Base-by-base conservation (phyloP, 495 filamentous ascomycete species). In the Cudoniella acicularis region DNA sequence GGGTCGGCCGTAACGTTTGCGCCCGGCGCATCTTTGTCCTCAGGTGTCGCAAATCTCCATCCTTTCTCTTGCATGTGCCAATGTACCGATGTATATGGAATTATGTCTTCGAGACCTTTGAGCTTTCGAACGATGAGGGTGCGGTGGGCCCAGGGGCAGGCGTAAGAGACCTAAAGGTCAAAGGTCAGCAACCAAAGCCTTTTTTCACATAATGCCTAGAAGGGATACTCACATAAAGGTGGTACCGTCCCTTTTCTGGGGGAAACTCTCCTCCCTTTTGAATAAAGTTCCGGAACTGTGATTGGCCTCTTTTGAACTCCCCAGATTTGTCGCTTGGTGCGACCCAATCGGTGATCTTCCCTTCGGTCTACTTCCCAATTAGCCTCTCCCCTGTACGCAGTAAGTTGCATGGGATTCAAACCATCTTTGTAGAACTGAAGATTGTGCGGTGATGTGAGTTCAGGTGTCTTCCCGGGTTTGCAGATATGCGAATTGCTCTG, bases 71-170 rank as follows among this genome's bases (percentile, higher is more conserved):
- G 78, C 73, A 87, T 76, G 62, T 90, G 80, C 73, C 83, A 86
- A 59, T 91, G 89, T 23, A 90, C 80, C 10, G 78, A 72, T 0
- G 87, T 85, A 52, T 86, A 80, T 41, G 87, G 82, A 57, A 96
- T 83, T 30, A 91, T 76, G 21, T 82, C 73, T 54, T 91, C 83
- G 0, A 95, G 78, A 6, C 90, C 90, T 71, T 95, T 96, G 52
- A 96, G 78, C n/a, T 83, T 76, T 54, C 86, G 81, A 0, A 84
- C 84, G 52, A 95, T 84, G 20, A 92, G 82, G 0, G 88, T 84
- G 17, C 91, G 84, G 56, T 86, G 89, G 0, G 91, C 90, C 90
- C 90, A 96, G 0, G 90, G 90, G 68, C 91, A 96, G 52, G 87
- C 88, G 24, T 73, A 75, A 63, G 80, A 80, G 60, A 93, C 76